Evolutionary conservation across 1,284 basidiomycete species (phyloP).

Genomic region (Tausonia pullulans): DNA sequence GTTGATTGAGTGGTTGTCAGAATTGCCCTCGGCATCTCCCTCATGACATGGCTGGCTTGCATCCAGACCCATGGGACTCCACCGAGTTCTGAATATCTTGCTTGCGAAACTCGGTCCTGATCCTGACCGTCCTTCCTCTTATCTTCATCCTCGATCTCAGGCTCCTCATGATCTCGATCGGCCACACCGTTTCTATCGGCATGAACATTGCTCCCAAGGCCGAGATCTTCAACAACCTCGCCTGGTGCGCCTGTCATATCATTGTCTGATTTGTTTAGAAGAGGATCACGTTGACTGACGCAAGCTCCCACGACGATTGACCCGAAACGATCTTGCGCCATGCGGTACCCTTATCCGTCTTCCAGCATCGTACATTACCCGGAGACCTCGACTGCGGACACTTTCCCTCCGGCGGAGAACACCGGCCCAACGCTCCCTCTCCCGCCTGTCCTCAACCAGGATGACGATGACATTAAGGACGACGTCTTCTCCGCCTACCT

Average conservation of each 20-base stretch:
- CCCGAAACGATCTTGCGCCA: too few species aligned
- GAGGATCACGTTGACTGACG: too few species aligned
- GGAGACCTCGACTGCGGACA: background rate
- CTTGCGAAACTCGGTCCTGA: background rate
- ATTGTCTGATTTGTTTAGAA: too few species aligned
- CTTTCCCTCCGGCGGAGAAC: background rate
- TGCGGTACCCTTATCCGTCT: background rate
- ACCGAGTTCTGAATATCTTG: too few species aligned
- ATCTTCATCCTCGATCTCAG: background rate
- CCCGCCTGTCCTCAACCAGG: too few species aligned
- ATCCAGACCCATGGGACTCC: too few species aligned
- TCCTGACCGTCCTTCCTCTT: background rate
- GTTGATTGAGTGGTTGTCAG: too few species aligned
- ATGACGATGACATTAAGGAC: too few species aligned
- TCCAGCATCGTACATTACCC: conserved; percentile 6
- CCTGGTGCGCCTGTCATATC: background rate
- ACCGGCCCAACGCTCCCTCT: too few species aligned
- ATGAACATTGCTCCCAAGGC: conserved; percentile 13
- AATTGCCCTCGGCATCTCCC: background rate
- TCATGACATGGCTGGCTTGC: background rate
- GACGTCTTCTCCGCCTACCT: too few species aligned
- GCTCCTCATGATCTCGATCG: conserved; percentile 11
- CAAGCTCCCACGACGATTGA: too few species aligned
- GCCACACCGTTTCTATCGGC: conserved; percentile 8
- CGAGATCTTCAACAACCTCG: conserved; percentile 10